Base-by-base conservation (phyloP, 768 basidiomycete species). In the Podaxis sp. region DNA sequence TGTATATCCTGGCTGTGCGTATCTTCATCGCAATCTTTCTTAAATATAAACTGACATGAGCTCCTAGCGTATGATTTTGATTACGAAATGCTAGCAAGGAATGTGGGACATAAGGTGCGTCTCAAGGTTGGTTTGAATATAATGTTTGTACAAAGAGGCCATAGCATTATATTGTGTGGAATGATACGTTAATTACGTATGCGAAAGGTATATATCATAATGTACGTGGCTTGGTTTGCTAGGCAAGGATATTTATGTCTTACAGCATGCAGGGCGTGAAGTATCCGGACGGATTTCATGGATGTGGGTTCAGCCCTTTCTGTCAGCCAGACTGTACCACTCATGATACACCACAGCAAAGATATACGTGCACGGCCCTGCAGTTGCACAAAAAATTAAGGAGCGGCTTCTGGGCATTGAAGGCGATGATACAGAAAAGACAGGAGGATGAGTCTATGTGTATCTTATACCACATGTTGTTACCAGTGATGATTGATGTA, bases 121-220 rank as follows among this genome's bases (percentile, higher is more conserved):
- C 17, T 5, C 19, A 0, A 55, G 30, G 17, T 17, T 36, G 22
- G 26, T 39, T 46, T 66, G 59, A n/a, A 28, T 38, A 13, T 17
- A 17, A 17, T 52, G 49, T 30, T 24, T 19, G 17, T 40, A 26
- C 30, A n/a, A 44, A 24, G 30, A 51, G 63, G 44, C 2, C 15
- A 17, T 77, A 75, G 66, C 84, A 92, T 70, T 87, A 84, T 63
- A 85, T 81, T 0, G 76, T 91, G n/a, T 87, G 87, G 87, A 87
- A 89, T 66, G 84, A 88, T 72, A 82, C 83, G 71, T 79, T 74
- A 65, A 72, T 82, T n/a, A 76, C 76, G 2, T 77, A 73, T 58
- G 63, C 71, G n/a, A 64, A 68, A 30, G 75, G 75, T 55, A 69
- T 58, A 19, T 72, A 68, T 56, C 73, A 74, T 58, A 64, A 75